Base-by-base conservation (phyloP, 1,284 basidiomycete genomes). In the Cutaneotrichosporon spelunceum region DNA sequence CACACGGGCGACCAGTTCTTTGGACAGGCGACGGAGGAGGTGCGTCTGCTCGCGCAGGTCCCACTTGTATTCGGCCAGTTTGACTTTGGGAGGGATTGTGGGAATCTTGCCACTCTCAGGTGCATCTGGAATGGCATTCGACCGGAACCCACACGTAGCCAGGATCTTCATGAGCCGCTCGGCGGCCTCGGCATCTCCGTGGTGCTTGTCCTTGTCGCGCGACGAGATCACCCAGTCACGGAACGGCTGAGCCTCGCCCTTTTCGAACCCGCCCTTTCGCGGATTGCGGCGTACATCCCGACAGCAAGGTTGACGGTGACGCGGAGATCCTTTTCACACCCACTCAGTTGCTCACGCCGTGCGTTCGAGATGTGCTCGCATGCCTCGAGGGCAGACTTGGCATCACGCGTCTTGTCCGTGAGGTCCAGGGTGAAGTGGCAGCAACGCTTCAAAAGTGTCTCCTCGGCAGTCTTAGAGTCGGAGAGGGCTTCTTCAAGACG, bases 331-430 rank as follows among this genome's bases (percentile, higher is more conserved):
- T 80, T 78, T 70, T 87, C 88, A 77, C 92, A 95, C 50, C 88
- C 86, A 23, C 88, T 84, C 45, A 92, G 82, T 72, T 96, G 93
- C 60, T 83, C 83, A 57, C 84, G 84, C 53, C 93, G 89, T 68
- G 92, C 90, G 61, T 85, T 78, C 56, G 94, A 88, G 68, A 97
- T 95, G 70, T 91, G 86, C 69, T 95, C 90, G 77, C 93, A 97
- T 4, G 91, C 91, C 72, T 90, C 91, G 84, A 90, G 89, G 1
- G 91, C 87, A 26, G 74, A 72, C 56, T 73, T 73, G 36, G 70
- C 76, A 64, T 90, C 89, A 65, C 67, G 66, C 63, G 70, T 72
- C 63, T 65, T 85, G 57, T 84, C 81, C 23, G 84, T 85, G 23
- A 86, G 84, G 60, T 94, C 90, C 44, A 94, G 70, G 0, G 84